These are phyloP conservation scores for Yarrowia sp. DNA, from an alignment of 805 yeast genomes.

Conservation along the genomic window DNA sequence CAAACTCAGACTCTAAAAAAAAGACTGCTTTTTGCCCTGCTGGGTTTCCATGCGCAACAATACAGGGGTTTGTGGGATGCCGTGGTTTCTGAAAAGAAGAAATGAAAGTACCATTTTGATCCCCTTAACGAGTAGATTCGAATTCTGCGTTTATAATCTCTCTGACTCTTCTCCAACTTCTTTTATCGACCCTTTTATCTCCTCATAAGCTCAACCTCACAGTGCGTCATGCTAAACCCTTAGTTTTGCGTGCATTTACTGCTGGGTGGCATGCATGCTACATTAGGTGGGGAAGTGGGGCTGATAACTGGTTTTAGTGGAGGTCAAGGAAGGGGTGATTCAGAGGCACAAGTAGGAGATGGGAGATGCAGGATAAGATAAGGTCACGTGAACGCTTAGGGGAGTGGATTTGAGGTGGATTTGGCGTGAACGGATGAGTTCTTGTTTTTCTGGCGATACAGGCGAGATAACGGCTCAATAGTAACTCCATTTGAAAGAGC, in stretches of 20 bases:
- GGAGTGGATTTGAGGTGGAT: neutral
- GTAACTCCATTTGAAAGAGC: too few relatives aligned
- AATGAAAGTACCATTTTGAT: neutral
- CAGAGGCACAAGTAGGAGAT: too few relatives aligned
- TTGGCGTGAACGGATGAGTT: too few relatives aligned
- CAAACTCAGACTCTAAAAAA: slow-evolving; percentile 13
- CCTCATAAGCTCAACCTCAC: neutral
- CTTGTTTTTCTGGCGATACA: too few relatives aligned
- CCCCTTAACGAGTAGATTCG: too few relatives aligned
- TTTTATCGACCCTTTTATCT: neutral
- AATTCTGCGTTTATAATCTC: too few relatives aligned
- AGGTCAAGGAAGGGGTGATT: slow-evolving; percentile 2
- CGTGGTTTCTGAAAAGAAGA: neutral
- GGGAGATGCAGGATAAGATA: neutral
- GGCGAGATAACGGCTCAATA: too few relatives aligned
- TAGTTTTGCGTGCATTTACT: slow-evolving; percentile 3
- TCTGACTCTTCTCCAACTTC: too few relatives aligned
- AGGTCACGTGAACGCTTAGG: neutral
- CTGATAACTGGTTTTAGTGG: slow-evolving; percentile 1
- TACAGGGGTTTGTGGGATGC: neutral
- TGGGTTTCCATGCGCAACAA: neutral
- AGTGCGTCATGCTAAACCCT: slow-evolving; percentile 18
- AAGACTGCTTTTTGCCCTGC: neutral
- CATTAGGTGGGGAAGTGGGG: slow-evolving; percentile 34
- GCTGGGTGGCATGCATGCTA: slow-evolving; percentile 13